Evolutionary conservation across 2,329 filamentous ascomycete species (phyloP).

Genomic region (Trichothecium roseum): DNA sequence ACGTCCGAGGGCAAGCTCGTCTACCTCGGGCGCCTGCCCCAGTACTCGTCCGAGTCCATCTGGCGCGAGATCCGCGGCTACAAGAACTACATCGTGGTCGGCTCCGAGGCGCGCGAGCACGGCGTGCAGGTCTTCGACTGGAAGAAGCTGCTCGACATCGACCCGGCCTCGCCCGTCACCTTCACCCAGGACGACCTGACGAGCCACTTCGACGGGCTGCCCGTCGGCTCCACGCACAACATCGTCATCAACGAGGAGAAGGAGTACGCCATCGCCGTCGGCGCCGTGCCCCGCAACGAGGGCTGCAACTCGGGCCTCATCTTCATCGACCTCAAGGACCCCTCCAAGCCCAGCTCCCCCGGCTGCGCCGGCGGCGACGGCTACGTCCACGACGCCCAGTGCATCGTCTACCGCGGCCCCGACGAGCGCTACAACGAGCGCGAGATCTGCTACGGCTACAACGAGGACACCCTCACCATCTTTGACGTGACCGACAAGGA

Average conservation of each 20-base stretch:
- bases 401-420: slow-evolving; percentile 4
- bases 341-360: slow-evolving; percentile 38
- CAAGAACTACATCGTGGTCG: slow-evolving; percentile 20
- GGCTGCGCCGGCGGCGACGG: slow-evolving; percentile 45
- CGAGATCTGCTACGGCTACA: slow-evolving; percentile 43
- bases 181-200: slow-evolving; percentile 20
- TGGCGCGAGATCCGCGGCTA: slow-evolving; percentile 25
- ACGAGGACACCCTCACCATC: slow-evolving; percentile 38
- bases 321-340: slow-evolving; percentile 47
- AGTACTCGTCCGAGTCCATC: slow-evolving; percentile 21
- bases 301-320: slow-evolving; percentile 40
- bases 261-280: slow-evolving; percentile 34
- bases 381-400: slow-evolving; percentile 41
- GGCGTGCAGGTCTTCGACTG: slow-evolving; percentile 53
- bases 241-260: slow-evolving; percentile 27
- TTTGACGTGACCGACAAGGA: slow-evolving; percentile 36
- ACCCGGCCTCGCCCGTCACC: slow-evolving; percentile 22
- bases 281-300: slow-evolving; percentile 25
- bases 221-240: slow-evolving; percentile 6
- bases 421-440: slow-evolving; percentile 31
- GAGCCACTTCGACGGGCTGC: slow-evolving; percentile 16
- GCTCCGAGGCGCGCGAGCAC: slow-evolving; percentile 32
- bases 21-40: slow-evolving; percentile 30
- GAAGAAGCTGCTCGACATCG: slow-evolving; percentile 36
- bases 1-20: slow-evolving; percentile 26